A percentile compares a stretch with the other conserved stretches of the same genome.
phyloP scores from a whole-genome alignment of 106 monocot genomes.

The Apostasia shenzhenica region DNA sequence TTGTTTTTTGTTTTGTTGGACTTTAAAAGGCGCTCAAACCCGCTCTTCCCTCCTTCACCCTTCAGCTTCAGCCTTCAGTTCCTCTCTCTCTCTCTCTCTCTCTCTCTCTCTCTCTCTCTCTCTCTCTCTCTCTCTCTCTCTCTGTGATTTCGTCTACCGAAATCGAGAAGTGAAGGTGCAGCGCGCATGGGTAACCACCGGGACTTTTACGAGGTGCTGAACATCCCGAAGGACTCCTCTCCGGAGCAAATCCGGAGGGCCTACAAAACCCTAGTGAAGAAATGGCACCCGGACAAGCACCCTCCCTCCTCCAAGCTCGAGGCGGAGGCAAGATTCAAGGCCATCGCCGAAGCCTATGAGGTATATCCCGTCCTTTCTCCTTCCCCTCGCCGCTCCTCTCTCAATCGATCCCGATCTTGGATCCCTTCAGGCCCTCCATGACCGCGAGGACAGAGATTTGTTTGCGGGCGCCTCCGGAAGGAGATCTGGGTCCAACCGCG shows the following conservation, averaged over 20 bases:
- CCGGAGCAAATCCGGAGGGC: slow-evolving; percentile 44
- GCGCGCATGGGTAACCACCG: slow-evolving; percentile 24
- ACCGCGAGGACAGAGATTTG: slow-evolving; percentile 16
- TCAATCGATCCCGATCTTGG: background rate
- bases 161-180: too few species aligned
- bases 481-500: too few species aligned
- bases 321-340: slow-evolving; percentile 55
- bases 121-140: too few species aligned
- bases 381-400: background rate
- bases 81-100: too few species aligned
- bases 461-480: background rate
- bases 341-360: slow-evolving; percentile 64
- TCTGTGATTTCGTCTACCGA: background rate
- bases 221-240: slow-evolving; percentile 36
- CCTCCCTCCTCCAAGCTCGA: slow-evolving; percentile 45
- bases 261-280: slow-evolving; percentile 40
- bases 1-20: too few species aligned
- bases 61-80: too few species aligned
- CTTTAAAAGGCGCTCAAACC: too few species aligned
- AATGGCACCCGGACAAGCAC: slow-evolving; percentile 79
- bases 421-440: slow-evolving; percentile 22
- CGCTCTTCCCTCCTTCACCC: too few species aligned
- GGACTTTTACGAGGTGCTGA: slow-evolving; percentile 37
- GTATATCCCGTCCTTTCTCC: slow-evolving; percentile 5
- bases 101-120: too few species aligned